A percentile compares a stretch with the other conserved stretches of the same genome.
phyloP scores from a whole-genome alignment of 768 basidiomycete genomes.

The Bullera alba region DNA sequence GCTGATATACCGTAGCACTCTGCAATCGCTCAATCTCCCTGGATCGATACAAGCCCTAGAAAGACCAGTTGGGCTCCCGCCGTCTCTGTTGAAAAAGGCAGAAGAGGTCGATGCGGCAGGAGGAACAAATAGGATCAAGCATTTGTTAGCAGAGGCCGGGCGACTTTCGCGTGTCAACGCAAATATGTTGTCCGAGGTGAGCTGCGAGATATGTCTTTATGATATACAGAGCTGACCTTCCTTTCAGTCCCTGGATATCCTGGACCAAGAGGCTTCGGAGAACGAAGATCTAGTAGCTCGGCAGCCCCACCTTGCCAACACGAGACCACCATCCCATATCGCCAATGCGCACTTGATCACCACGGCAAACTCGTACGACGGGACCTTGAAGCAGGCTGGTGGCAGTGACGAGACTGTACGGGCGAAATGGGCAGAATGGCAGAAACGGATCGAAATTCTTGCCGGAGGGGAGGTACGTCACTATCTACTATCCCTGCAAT shows the following conservation, averaged over 20 bases:
- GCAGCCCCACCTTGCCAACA: constrained; percentile 38
- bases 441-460: constrained; percentile 61
- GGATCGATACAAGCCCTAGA: constrained; percentile 81
- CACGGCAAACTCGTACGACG: constrained; percentile 65
- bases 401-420: constrained; percentile 70
- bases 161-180: constrained; percentile 59
- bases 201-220: constrained; percentile 10
- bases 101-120: constrained; percentile 74
- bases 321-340: constrained; percentile 63
- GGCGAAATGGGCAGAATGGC: constrained; percentile 85
- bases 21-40: constrained; percentile 70
- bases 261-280: constrained; percentile 67
- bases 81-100: constrained; percentile 75
- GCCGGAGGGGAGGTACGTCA: constrained; percentile 58
- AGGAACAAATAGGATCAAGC: constrained; percentile 65
- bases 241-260: constrained; percentile 71
- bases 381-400: constrained; percentile 63
- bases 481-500: background rate
- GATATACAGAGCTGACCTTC: constrained; percentile 2
- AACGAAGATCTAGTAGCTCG: constrained; percentile 46
- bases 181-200: constrained; percentile 67
- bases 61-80: constrained; percentile 76
- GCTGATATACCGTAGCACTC: no score
- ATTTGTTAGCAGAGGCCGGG: constrained; percentile 65
- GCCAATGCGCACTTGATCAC: constrained; percentile 67